Evolutionary conservation across 495 filamentous ascomycete species (phyloP), one percentile per base, ranked within the genome.

Genomic region (Haplographium delicatum): DNA sequence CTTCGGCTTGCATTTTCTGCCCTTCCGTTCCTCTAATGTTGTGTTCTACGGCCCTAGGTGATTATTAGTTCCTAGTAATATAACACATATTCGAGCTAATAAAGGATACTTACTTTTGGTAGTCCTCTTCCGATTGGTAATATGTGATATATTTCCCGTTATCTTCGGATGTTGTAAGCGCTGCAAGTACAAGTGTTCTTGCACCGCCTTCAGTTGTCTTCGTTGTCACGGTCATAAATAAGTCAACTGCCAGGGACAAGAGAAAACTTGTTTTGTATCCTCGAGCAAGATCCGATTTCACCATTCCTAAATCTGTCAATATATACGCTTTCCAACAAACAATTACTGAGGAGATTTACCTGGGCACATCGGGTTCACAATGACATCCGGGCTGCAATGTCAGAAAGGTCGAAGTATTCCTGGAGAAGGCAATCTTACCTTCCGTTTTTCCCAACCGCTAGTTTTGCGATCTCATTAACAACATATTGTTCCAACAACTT

Each of bases 401-500:
- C n/a, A n/a, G n/a, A n/a, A n/a, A n/a, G n/a, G n/a, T n/a, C n/a
- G n/a, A n/a, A n/a, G n/a, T n/a, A n/a, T n/a, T n/a, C n/a, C n/a
- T n/a, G n/a, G n/a, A n/a, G n/a, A n/a, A n/a, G n/a, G n/a, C n/a
- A n/a, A n/a, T n/a, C n/a, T n/a, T 38, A 65, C 63, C 46, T 58
- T 41, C 65, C 60, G 23, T 62, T 53, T 3, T 42, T 18, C 5
- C 54, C 56, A n/a, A 54, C 19, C 9, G 60, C 60, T 26, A 66
- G 46, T 33, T 55, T 58, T 6, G 65, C 63, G 23, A 72, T 48
- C 31, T 72, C 62, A 27, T 62, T 60, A 7, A 63, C 50, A 25
- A 54, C 60, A 20, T 67, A 68, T 24, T 69, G 62, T 24, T 51
- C 64, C 48, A 76, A 44, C 7, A 74, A 47, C 56, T 76, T 74